These are phyloP conservation scores for Ajuga reptans DNA, from an alignment of 305 asterid species.

Conservation along the genomic window DNA sequence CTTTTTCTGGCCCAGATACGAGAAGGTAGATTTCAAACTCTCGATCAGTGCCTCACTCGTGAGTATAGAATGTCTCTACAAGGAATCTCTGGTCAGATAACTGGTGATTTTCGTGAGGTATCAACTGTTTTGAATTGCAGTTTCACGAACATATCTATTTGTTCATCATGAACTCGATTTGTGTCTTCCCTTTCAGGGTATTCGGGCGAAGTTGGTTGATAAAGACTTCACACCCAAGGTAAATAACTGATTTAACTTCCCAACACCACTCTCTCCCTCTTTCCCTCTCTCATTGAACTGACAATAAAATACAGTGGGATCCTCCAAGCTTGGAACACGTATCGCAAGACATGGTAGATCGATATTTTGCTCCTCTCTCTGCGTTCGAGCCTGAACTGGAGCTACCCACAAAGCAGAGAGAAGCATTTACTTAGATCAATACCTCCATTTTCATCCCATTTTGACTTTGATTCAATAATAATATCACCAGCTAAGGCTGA, in stretches of 20 bases:
- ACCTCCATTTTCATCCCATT: too few species aligned
- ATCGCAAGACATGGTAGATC: slow-evolving; percentile 80
- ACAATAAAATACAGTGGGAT: slow-evolving; percentile 62
- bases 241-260: neutral
- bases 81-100: slow-evolving; percentile 55
- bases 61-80: slow-evolving; percentile 88
- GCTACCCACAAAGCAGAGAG: slow-evolving; percentile 67
- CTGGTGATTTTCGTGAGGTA: slow-evolving; percentile 72
- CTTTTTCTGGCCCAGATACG: slow-evolving; percentile 51
- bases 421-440: slow-evolving; percentile 49
- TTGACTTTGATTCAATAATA: neutral
- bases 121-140: neutral
- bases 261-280: neutral
- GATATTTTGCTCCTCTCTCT: slow-evolving; percentile 53
- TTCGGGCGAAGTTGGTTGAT: slow-evolving; percentile 68
- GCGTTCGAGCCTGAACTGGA: slow-evolving; percentile 76
- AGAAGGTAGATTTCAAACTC: slow-evolving; percentile 79
- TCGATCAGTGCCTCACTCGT: slow-evolving; percentile 76
- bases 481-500: neutral
- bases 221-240: slow-evolving; percentile 85
- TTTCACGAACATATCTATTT: neutral
- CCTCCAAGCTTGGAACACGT: slow-evolving; percentile 82
- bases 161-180: neutral
- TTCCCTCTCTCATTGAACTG: neutral
- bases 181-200: slow-evolving; percentile 46